These are phyloP conservation scores for Solanum aculeatissimum DNA, from an alignment of 305 asterid genomes.

Conservation along the genomic window DNA sequence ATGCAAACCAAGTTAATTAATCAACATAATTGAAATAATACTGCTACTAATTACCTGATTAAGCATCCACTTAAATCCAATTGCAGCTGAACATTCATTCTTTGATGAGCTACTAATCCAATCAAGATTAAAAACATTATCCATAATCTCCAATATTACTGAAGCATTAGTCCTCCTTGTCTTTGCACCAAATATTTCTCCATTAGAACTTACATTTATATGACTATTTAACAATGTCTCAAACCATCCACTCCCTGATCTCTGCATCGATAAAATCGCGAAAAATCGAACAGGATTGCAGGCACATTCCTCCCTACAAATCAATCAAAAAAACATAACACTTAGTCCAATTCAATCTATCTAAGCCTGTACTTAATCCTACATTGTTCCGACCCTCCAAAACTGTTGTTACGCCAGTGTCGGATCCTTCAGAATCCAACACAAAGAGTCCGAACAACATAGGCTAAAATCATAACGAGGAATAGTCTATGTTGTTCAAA, in stretches of 20 bases:
- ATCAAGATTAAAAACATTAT: constrained; percentile 66
- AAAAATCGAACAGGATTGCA: constrained; percentile 71
- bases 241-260: constrained; percentile 90
- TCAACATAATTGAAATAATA: background rate
- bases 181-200: constrained; percentile 52
- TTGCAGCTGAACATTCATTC: constrained; percentile 74
- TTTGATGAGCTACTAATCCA: constrained; percentile 69
- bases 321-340: background rate
- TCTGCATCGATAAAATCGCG: constrained; percentile 67
- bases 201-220: constrained; percentile 63
- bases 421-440: background rate
- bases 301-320: constrained; percentile 55
- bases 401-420: background rate
- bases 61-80: constrained; percentile 95
- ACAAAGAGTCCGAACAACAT: background rate
- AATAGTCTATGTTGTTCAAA: too few relatives aligned
- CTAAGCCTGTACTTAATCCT: background rate
- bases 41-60: constrained; percentile 47
- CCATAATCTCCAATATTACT: constrained; percentile 27
- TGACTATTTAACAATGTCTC: constrained; percentile 78
- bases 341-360: background rate
- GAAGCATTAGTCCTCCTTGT: constrained; percentile 45
- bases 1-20: background rate
- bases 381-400: background rate
- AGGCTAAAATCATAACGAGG: background rate